Conservation (phyloP, 208 protist species). For the Trypanosoma mega region DNA sequence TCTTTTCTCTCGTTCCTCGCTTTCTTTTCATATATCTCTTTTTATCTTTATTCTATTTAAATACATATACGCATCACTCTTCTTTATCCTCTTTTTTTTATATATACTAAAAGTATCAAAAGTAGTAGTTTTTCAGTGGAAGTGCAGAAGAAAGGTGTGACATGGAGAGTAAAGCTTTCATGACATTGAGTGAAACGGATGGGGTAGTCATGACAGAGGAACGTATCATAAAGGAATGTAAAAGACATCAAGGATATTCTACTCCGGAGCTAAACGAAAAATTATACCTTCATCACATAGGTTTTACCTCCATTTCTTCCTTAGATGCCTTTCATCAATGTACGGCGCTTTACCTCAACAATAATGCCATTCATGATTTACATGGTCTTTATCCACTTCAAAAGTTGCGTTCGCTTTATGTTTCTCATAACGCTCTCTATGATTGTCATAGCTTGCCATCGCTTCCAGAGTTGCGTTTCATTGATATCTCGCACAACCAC, state of each 20-base stretch:
- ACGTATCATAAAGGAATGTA: slow-evolving; percentile 60
- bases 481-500: slow-evolving; percentile 89
- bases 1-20: not conserved
- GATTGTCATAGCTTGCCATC: slow-evolving; percentile 60
- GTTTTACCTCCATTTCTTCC: slow-evolving; percentile 65
- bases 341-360: slow-evolving; percentile 88
- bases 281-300: slow-evolving; percentile 91
- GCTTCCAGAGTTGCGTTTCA: slow-evolving; percentile 51
- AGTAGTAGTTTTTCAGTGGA: not conserved
- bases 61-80: too few relatives aligned
- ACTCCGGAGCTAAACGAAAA: slow-evolving; percentile 94
- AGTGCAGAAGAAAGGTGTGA: too few relatives aligned
- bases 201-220: slow-evolving; percentile 51
- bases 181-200: not conserved
- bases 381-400: slow-evolving; percentile 61
- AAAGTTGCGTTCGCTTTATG: slow-evolving; percentile 77
- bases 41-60: not conserved
- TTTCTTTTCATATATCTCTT: not conserved
- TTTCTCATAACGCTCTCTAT: slow-evolving; percentile 82
- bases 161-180: too few relatives aligned
- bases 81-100: not conserved
- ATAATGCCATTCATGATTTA: slow-evolving; percentile 87
- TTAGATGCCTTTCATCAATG: slow-evolving; percentile 79
- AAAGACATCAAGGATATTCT: slow-evolving; percentile 60
- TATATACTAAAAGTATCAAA: not conserved